Evolutionary conservation across 768 basidiomycete species (phyloP), one percentile per base, ranked within the genome.

Genomic region (Lentinula sp.): DNA sequence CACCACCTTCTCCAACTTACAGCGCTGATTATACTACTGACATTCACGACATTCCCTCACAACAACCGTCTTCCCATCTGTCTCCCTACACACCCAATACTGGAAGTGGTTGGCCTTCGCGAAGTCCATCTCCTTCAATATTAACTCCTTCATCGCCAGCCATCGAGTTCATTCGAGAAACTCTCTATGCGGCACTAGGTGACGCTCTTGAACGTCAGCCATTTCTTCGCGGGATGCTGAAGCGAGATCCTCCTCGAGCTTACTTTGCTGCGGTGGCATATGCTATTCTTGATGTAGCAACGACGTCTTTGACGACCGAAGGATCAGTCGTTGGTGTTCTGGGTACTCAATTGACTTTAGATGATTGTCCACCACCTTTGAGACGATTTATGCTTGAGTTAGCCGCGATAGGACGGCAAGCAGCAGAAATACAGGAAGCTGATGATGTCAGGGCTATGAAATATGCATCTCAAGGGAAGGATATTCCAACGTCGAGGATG

Each of bases 161-260:
- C 0, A 87, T 94, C 64, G 83, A 86, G 59, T 78, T 89, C 68
- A 93, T 95, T 62, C 88, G 93, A 31, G 91, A 95, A 71, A 93
- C 92, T 0, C 80, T 95, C 16, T 95, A 93, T 70, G 90, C 92
- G 0, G 83, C 89, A 2, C 78, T 94, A 3, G 91, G 80, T 0
- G 89, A 91, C 63, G 84, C 81, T 0, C 78, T 93, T 49, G 80
- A 85, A 53, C 75, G 75, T 4, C 80, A 77, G 11, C 78, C 81
- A 0, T 75, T 79, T 2, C 79, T 94, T 5, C 81, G 81, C 2
- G 60, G 66, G 0, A 78, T 88, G 9, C 80, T 93, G 60, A 74
- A 74, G n/a, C 66, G 68, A 13, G 90, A 93, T 67, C 84, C 85
- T 0, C 73, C 87, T 0, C 80, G 89, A 18, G 92, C 90, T 0